Percentiles rank a stretch among this genome's conserved stretches.
These are phyloP conservation scores for Paraphaeosphaeria minitans DNA, from an alignment of 2,329 filamentous ascomycete genomes.

Conservation along the genomic window DNA sequence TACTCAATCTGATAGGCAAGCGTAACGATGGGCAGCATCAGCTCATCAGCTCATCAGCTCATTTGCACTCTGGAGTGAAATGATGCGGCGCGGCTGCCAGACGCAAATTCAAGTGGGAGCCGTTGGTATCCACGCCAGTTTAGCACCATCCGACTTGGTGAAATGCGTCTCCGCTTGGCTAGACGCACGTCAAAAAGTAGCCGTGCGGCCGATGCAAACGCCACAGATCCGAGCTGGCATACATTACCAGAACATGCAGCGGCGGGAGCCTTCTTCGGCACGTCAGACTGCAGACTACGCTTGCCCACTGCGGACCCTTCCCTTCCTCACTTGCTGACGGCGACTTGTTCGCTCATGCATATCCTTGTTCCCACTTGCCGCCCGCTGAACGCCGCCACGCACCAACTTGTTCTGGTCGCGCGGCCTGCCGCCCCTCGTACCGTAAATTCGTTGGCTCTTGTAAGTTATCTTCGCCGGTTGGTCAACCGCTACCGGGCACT, in stretches of 20 bases:
- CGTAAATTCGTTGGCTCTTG: slow-evolving; percentile 34
- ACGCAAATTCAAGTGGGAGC: slow-evolving; percentile 8
- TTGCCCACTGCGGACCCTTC: slow-evolving; percentile 30
- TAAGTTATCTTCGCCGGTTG: slow-evolving; percentile 38
- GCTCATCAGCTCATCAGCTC: slow-evolving; percentile 10
- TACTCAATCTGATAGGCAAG: slow-evolving; percentile 20
- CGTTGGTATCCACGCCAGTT: slow-evolving; percentile 11
- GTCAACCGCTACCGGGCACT: slow-evolving; percentile 39
- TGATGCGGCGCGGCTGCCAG: slow-evolving; percentile 10
- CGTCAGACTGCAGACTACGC: slow-evolving; percentile 42
- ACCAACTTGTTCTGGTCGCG: slow-evolving; percentile 42
- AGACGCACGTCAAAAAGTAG: slow-evolving; percentile 38
- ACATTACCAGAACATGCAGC: slow-evolving; percentile 38
- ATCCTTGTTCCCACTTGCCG: slow-evolving; percentile 44
- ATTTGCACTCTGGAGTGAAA: slow-evolving; percentile 8
- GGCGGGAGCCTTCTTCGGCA: slow-evolving; percentile 37
- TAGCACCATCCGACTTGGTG: slow-evolving; percentile 27
- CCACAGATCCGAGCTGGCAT: slow-evolving; percentile 39
- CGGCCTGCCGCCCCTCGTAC: slow-evolving; percentile 42
- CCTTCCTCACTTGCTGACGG: slow-evolving; percentile 39
- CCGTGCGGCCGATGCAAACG: slow-evolving; percentile 38
- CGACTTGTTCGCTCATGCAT: slow-evolving; percentile 38
- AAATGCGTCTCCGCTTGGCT: slow-evolving; percentile 34
- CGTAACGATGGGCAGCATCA: slow-evolving; percentile 30
- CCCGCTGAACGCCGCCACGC: slow-evolving; percentile 40